Percentiles rank a stretch among this genome's conserved stretches.
These are phyloP conservation scores for Boletus rubroflammeus DNA, from an alignment of 768 basidiomycete genomes.

Conservation along the genomic window DNA sequence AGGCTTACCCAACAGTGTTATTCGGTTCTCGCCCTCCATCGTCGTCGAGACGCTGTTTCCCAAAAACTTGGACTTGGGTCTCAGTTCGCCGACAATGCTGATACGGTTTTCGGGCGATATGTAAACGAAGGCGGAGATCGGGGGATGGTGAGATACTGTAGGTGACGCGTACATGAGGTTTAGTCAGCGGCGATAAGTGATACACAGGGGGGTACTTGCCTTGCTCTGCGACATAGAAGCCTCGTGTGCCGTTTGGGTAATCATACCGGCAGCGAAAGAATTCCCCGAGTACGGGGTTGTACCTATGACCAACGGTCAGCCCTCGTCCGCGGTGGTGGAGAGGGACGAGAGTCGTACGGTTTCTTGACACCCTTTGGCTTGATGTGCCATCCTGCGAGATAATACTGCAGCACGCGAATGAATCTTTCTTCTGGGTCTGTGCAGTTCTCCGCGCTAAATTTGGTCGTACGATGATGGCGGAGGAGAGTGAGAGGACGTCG, in stretches of 20 bases:
- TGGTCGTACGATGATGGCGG: constrained; percentile 6
- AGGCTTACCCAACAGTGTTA: constrained; percentile 75
- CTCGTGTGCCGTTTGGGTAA: constrained; percentile 87
- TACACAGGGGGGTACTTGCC: constrained; percentile 39
- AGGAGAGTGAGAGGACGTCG: not conserved
- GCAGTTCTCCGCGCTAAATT: constrained; percentile 69
- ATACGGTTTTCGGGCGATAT: constrained; percentile 87
- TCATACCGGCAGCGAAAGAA: constrained; percentile 96
- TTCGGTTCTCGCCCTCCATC: constrained; percentile 95
- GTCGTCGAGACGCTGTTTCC: constrained; percentile 95
- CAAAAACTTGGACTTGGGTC: constrained; percentile 93
- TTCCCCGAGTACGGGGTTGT: constrained; percentile 96
- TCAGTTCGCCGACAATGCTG: constrained; percentile 85
- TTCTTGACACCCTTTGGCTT: constrained; percentile 99
- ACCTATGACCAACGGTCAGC: constrained; percentile 44
- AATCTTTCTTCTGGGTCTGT: constrained; percentile 87
- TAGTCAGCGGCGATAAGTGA: constrained; percentile 1
- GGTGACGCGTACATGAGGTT: not conserved
- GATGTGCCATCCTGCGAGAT: constrained; percentile 99
- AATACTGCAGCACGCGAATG: constrained; percentile 86
- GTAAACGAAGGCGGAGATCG: constrained; percentile 94
- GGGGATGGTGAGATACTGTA: constrained; percentile 93
- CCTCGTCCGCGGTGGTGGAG: not conserved
- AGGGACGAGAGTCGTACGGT: constrained; percentile 56
- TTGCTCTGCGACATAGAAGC: constrained; percentile 97